phyloP scores from a whole-genome alignment of 2,329 filamentous ascomycete species.

The Penicillium sclerotigenum region DNA sequence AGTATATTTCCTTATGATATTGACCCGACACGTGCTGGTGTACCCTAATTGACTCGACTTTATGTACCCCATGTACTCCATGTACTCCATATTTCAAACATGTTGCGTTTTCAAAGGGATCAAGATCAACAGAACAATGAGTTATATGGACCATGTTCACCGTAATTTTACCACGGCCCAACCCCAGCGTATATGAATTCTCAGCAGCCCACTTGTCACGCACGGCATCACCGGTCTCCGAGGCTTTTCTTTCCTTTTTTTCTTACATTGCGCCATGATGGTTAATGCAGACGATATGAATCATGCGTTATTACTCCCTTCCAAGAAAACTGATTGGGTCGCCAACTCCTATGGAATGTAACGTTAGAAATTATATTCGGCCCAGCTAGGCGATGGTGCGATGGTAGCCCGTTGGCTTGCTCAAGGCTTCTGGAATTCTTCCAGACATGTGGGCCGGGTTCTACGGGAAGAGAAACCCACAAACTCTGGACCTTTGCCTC shows the following conservation, averaged over 20 bases:
- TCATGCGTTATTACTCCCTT: background rate
- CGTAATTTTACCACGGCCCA: background rate
- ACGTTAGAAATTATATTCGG: background rate
- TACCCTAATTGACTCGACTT: background rate
- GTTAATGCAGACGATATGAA: background rate
- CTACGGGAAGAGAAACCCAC: background rate
- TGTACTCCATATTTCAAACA: background rate
- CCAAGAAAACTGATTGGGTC: background rate
- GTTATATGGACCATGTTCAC: background rate
- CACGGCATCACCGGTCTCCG: background rate
- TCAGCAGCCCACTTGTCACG: background rate
- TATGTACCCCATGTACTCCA: too few relatives aligned
- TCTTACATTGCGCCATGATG: background rate
- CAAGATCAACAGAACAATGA: too few relatives aligned
- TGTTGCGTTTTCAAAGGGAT: background rate
- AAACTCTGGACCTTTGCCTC: background rate
- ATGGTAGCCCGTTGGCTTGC: background rate
- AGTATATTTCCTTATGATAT: background rate
- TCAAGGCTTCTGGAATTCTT: slow-evolving; percentile 4
- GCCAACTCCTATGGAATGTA: background rate
- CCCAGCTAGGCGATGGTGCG: background rate
- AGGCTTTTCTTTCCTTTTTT: background rate
- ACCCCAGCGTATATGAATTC: background rate
- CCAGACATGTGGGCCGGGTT: background rate
- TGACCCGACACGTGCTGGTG: background rate